These are phyloP conservation scores for Phaeoacremonium minimum DNA, from an alignment of 2,329 filamentous ascomycete species.

Conservation along the genomic window DNA sequence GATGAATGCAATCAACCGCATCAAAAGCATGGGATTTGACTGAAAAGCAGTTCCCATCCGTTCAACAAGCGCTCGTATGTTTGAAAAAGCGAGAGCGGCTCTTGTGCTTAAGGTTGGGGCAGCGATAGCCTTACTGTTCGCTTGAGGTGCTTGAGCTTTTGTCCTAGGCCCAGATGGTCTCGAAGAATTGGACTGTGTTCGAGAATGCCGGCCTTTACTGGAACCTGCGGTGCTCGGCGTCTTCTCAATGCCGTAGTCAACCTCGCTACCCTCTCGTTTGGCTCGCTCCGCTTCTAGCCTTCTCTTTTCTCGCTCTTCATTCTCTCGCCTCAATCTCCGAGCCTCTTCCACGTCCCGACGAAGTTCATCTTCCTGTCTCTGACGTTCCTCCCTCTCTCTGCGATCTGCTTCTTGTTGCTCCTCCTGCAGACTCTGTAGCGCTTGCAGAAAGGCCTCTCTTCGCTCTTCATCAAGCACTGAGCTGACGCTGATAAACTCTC, in stretches of 20 bases:
- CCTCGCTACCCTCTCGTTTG: constrained; percentile 50
- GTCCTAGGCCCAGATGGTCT: constrained; percentile 9
- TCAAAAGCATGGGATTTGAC: constrained; percentile 52
- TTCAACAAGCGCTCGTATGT: constrained; percentile 46
- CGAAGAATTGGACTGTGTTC: constrained; percentile 4
- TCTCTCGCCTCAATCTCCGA: constrained; percentile 49
- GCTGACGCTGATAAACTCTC: constrained; percentile 82
- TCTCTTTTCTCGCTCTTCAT: constrained; percentile 50
- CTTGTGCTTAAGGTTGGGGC: constrained; percentile 37
- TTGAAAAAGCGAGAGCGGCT: constrained; percentile 48
- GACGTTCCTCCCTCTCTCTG: constrained; percentile 55
- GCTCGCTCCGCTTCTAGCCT: constrained; percentile 50
- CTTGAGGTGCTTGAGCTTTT: constrained; percentile 19
- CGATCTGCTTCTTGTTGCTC: constrained; percentile 73
- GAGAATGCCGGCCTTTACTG: constrained; percentile 13
- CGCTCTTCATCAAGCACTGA: constrained; percentile 89
- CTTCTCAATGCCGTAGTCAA: constrained; percentile 66
- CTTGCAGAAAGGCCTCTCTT: constrained; percentile 82
- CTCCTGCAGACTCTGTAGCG: constrained; percentile 77
- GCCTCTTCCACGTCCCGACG: constrained; percentile 54
- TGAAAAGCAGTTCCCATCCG: constrained; percentile 45
- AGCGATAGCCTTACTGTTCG: constrained; percentile 23
- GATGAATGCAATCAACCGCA: constrained; percentile 71
- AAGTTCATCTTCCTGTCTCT: constrained; percentile 52
- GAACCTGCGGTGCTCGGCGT: constrained; percentile 33